These are phyloP conservation scores for Rasamsonia emersonii DNA, from an alignment of 2,329 filamentous ascomycete genomes.

Conservation along the genomic window DNA sequence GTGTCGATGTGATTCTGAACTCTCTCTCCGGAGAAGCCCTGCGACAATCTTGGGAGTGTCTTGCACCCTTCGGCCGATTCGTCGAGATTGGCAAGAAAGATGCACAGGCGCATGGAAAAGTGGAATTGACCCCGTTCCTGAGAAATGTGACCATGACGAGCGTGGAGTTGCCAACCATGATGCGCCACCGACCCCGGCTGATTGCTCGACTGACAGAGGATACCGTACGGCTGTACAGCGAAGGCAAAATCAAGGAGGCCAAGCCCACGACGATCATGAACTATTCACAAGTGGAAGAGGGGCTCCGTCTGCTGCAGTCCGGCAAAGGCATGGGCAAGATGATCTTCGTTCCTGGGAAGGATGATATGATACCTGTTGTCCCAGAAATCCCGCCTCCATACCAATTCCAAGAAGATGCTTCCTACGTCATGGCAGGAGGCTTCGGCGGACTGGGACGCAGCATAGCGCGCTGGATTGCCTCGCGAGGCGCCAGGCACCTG, in stretches of 20 bases:
- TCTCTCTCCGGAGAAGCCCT: constrained; percentile 11
- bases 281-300: constrained; percentile 12
- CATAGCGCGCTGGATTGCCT: constrained; percentile 16
- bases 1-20: constrained; percentile 14
- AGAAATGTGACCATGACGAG: constrained; percentile 11
- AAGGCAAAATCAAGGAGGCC: constrained; percentile 12
- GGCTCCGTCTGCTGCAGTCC: constrained; percentile 14
- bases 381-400: constrained; percentile 8
- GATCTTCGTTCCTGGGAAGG: constrained; percentile 9
- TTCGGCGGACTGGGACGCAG: constrained; percentile 17
- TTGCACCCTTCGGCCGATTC: constrained; percentile 14
- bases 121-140: constrained; percentile 10
- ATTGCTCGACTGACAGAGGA: constrained; percentile 9
- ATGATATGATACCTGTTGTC: constrained; percentile 11
- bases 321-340: constrained; percentile 15
- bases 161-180: constrained; percentile 12
- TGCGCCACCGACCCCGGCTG: constrained; percentile 8
- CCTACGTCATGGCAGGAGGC: constrained; percentile 16
- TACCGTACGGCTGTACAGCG: constrained; percentile 9
- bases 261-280: constrained; percentile 10
- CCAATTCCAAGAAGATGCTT: constrained; percentile 7
- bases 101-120: constrained; percentile 6
- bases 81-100: constrained; percentile 15
- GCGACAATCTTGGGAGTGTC: constrained; percentile 11
- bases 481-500: constrained; percentile 18